These are phyloP conservation scores for Mrakia blollopis DNA, from an alignment of 768 basidiomycete species.

Conservation along the genomic window DNA sequence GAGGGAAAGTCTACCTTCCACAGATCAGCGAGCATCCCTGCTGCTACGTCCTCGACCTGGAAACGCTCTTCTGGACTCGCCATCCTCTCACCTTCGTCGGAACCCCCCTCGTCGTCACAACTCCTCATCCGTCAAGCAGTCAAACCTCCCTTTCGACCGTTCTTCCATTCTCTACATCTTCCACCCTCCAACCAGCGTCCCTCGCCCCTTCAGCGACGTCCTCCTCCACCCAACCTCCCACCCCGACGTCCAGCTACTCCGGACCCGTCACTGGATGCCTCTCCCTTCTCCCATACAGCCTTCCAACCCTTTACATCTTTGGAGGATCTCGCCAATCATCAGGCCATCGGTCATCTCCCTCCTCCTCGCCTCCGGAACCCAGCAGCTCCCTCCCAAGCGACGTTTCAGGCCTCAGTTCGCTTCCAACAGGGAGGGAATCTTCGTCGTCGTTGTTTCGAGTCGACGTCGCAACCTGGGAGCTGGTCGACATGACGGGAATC, in stretches of 20 bases:
- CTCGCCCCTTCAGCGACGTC: not conserved
- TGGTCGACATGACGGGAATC: not conserved
- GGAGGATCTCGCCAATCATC: not conserved
- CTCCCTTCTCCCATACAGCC: not conserved
- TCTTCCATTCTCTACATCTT: not conserved
- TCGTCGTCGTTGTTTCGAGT: not conserved
- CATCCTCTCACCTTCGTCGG: not conserved
- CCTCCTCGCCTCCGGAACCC: not conserved
- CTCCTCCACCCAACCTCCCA: not conserved
- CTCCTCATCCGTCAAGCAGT: conserved; percentile 1
- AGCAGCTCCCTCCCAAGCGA: not conserved
- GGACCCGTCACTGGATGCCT: not conserved
- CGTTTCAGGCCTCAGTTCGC: not conserved
- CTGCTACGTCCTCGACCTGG: conserved; percentile 18
- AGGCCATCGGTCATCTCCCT: not conserved
- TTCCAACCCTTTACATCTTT: not conserved
- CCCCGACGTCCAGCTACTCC: not conserved
- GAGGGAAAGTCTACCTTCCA: conserved; percentile 9
- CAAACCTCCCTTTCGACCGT: not conserved
- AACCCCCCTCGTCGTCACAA: not conserved
- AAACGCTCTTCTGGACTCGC: conserved; percentile 6
- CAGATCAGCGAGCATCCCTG: not conserved
- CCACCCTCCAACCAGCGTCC: not conserved
- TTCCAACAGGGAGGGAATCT: not conserved
- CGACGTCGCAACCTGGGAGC: not conserved